Base-by-base conservation (phyloP, 352 stramenopile genomes). In the Phytopythium aichiense region DNA sequence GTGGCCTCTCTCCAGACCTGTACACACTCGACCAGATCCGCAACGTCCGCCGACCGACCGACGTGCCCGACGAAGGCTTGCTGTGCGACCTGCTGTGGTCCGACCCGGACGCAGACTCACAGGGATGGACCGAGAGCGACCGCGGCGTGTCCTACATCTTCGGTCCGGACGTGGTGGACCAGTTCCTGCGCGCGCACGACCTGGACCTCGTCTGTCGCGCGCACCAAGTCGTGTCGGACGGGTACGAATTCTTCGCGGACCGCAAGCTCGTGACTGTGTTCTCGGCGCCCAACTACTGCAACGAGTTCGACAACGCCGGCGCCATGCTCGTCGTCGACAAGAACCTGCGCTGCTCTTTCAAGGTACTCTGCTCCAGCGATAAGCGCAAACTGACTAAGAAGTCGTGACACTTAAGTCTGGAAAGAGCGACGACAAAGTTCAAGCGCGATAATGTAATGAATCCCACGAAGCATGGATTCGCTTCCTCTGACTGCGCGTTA, bases 261-360 rank as follows among this genome's bases (percentile, higher is more conserved):
- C 87, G 97, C 56, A 97, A 99, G 72, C 88, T 99, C 37, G 98
- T 99, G 13, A 99, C 98, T 16, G 91, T 99, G 56, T 99, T 99
- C 71, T 99, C 96, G 22, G 98, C 98, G 9, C 98, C 98, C 15
- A 99, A 99, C 78, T 99, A 99, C 76, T 99, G 98, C 78, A 98
- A 98, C 60, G 97, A 99, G 82, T 99, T 99, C 73, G 98, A 99
- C 76, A 99, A 99, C 71, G 96, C 97, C n/a, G 97, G 97, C 31
- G 84, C 82, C 0, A 95, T 96, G 69, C 67, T 96, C 16, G 75
- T 82, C 33, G 83, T 94, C 7, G 83, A 92, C 69, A 81, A 90
- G 58, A 76, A 56, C 30, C 78, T 96, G 57, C 71, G 66, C 28
- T 94, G 85, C 66, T 89, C 69, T 33, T 95, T 95, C 69, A 94